A percentile compares a stretch with the other conserved stretches of the same genome.
phyloP scores from a whole-genome alignment of 495 filamentous ascomycete genomes.

The Astrothelium macrocarpum region DNA sequence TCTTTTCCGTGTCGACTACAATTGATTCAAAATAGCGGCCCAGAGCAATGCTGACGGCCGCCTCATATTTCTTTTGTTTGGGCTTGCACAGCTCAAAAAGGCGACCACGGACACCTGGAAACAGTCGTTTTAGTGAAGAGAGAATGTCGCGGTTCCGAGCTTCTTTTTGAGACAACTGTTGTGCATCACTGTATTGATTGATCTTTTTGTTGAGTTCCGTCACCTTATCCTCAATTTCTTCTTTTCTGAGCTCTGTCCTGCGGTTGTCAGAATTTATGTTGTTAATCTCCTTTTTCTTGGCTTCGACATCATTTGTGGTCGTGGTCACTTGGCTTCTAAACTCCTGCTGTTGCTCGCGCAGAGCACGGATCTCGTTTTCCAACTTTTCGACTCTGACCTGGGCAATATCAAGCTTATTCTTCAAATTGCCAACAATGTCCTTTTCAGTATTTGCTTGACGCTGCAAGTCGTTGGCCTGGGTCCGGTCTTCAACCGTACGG shows the following conservation, averaged over 20 bases:
- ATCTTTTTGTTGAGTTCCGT: constrained; percentile 69
- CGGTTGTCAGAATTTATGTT: constrained; percentile 74
- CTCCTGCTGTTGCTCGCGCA: constrained; percentile 55
- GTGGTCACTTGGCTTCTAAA: constrained; percentile 53
- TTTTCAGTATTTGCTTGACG: constrained; percentile 85
- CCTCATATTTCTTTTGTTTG: constrained; percentile 90
- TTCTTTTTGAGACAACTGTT: constrained; percentile 75
- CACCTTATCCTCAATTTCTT: constrained; percentile 85
- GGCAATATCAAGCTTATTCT: constrained; percentile 70
- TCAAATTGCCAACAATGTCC: constrained; percentile 74
- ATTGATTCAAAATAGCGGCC: constrained; percentile 90
- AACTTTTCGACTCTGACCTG: constrained; percentile 64
- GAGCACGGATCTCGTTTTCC: constrained; percentile 57
- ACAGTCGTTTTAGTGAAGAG: constrained; percentile 77
- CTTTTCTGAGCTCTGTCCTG: constrained; percentile 64
- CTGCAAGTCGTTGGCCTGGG: constrained; percentile 70
- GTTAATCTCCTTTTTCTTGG: constrained; percentile 86
- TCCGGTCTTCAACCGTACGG: constrained; percentile 69
- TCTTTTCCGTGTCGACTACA: constrained; percentile 94
- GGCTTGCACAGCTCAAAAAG: constrained; percentile 89
- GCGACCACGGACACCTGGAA: constrained; percentile 81
- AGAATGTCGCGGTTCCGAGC: constrained; percentile 66
- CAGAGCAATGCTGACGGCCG: constrained; percentile 83
- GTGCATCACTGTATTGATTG: constrained; percentile 69
- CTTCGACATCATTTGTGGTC: constrained; percentile 64